Evolutionary conservation across 257 asterid species (phyloP), one percentile per base, ranked within the genome.

Genomic region (Fraxinus cuspidata): DNA sequence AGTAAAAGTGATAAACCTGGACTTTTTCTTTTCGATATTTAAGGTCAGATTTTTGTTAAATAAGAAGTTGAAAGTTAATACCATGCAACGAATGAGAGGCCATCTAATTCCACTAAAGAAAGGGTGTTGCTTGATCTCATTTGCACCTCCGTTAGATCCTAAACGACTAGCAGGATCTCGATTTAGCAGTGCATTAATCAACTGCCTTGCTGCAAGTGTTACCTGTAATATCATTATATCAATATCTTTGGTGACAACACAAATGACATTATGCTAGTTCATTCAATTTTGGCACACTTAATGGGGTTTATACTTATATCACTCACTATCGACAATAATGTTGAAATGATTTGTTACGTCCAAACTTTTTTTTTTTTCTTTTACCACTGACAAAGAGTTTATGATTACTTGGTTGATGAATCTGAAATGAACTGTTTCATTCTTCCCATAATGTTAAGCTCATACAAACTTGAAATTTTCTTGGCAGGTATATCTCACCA

Each of bases 11-110:
- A 25, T 10, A 60, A 4, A 21, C 68, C 15, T 60, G 27, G 65
- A 58, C 31, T 58, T 58, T 58, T 8, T 21, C 29, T 27, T 63
- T 63, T 1, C 3, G 8, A 63, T 11, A 25, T 25, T 25, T 63
- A 12, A 63, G 18, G 32, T 12, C 5, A 27, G 3, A 25, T 63
- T 7, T 63, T 27, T 27, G 18, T 23, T 27, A 11, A 42, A 72
- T 1, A 12, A 38, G 56, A 53, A 70, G 80, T 32, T n/a, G 75
- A 49, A 42, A 51, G 71, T 8, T 29, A 68, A 18, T 90, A 94
- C 99, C 99, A 87, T 93, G 94, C 93, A 79, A 35, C 99, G 97
- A 67, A 95, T 88, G 69, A 95, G 94, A 64, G 99, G 96, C 98
- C 98, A 95, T 70, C 88, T 86, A 76, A 95, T 88, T 78, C 85